Percentiles rank a stretch among this genome's conserved stretches.
phyloP scores from a whole-genome alignment of 2,329 filamentous ascomycete species.

The Fusarium odoratissimum region DNA sequence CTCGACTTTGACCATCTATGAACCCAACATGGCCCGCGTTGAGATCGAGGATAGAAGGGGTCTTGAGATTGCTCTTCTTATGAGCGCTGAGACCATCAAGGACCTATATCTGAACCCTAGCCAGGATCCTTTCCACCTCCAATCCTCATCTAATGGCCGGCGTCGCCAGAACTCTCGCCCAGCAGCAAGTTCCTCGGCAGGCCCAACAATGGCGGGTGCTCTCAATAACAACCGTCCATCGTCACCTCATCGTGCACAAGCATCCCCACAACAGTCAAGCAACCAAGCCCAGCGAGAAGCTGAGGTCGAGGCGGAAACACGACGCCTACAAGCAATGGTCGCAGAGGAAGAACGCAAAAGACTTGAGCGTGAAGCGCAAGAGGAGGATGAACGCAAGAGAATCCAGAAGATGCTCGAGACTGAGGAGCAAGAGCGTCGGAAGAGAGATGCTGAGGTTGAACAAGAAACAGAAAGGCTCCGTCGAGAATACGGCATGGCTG shows the following conservation, averaged over 20 bases:
- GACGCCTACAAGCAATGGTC: conserved; percentile 71
- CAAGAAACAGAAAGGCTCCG: conserved; percentile 85
- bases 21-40: conserved; percentile 89
- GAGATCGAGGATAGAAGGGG: conserved; percentile 96
- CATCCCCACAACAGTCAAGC: conserved; percentile 24
- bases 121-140: conserved; percentile 83
- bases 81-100: conserved; percentile 72
- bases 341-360: conserved; percentile 63
- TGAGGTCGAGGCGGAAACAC: conserved; percentile 80
- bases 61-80: conserved; percentile 81
- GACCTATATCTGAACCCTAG: conserved; percentile 74
- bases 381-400: conserved; percentile 63
- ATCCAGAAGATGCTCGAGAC: conserved; percentile 74
- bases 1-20: conserved; percentile 81
- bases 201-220: conserved; percentile 53
- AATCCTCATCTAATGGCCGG: conserved; percentile 45
- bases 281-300: conserved; percentile 47
- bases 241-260: conserved; percentile 31
- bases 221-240: conserved; percentile 47
- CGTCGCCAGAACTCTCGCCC: conserved; percentile 57
- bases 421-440: conserved; percentile 70
- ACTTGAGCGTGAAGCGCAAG: conserved; percentile 66
- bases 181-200: conserved; percentile 41
- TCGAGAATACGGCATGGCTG: conserved; percentile 72
- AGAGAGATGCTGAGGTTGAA: conserved; percentile 71